phyloP scores from a whole-genome alignment of 2,329 filamentous ascomycete species.

The Endocalyx cinctus region DNA sequence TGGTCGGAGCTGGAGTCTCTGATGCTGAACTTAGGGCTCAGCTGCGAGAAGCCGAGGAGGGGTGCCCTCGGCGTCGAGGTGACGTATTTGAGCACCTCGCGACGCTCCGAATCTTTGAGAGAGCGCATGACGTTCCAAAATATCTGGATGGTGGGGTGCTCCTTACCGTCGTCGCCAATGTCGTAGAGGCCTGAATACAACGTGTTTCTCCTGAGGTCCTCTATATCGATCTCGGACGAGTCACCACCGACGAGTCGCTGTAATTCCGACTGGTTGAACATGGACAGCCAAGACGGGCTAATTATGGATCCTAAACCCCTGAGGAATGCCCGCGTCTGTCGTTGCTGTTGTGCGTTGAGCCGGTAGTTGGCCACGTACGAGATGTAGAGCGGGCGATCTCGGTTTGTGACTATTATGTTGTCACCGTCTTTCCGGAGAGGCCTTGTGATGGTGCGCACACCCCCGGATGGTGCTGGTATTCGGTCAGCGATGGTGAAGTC shows the following conservation, averaged over 20 bases:
- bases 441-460: slow-evolving; percentile 60
- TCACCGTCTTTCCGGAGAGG: slow-evolving; percentile 76
- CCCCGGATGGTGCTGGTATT: slow-evolving; percentile 40
- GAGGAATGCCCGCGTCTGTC: slow-evolving; percentile 85
- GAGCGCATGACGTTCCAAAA: slow-evolving; percentile 88
- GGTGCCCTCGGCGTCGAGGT: slow-evolving; percentile 90
- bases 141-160: slow-evolving; percentile 78
- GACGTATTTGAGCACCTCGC: slow-evolving; percentile 91
- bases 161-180: slow-evolving; percentile 80
- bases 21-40: slow-evolving; percentile 85
- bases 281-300: slow-evolving; percentile 86
- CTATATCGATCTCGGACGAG: slow-evolving; percentile 77
- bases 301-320: slow-evolving; percentile 83
- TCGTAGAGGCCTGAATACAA: slow-evolving; percentile 82
- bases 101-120: slow-evolving; percentile 70
- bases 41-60: slow-evolving; percentile 78
- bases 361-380: slow-evolving; percentile 86
- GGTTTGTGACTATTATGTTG: slow-evolving; percentile 76
- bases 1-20: slow-evolving; percentile 76
- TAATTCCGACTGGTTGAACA: slow-evolving; percentile 97
- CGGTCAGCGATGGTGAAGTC: slow-evolving; percentile 87
- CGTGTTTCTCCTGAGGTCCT: slow-evolving; percentile 80
- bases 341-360: slow-evolving; percentile 70
- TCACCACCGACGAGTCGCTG: slow-evolving; percentile 92
- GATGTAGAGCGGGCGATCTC: slow-evolving; percentile 91